Base-by-base conservation (phyloP, 176 grass and related monocot genomes). In the Elymus sibiricus region DNA sequence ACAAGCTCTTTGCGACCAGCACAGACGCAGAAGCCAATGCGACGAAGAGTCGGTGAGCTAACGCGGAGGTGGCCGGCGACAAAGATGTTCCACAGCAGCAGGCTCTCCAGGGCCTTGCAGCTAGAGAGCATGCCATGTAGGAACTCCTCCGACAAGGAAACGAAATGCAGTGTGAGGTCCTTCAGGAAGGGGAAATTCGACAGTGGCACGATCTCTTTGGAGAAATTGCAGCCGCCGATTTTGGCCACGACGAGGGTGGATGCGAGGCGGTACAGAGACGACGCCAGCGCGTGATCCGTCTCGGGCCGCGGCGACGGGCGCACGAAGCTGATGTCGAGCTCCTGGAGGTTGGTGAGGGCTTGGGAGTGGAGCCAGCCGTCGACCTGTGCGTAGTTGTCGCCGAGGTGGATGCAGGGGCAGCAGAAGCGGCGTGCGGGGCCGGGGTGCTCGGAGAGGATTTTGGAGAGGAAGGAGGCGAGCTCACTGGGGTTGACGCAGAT, bases 341-440 rank as follows among this genome's bases (percentile, higher is more conserved):
- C 70, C 70, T 73, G 70, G 70, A 73, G 70, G 70, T 73, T 73
- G 70, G 70, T 26, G 70, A 43, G 70, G 70, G 70, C 2, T 9
- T 11, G 70, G 53, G 53, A 58, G 53, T 3, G 19, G 70, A 73
- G 24, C 70, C 38, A 44, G 70, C 39, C 11, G 70, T 44, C n/a
- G 5, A 73, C 22, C 70, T 15, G 39, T 39, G 39, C 70, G 70
- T 15, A 24, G 38, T 42, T 22, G 39, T 26, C 39, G 39, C 2
- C 38, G n/a, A 73, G 38, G 70, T 25, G 70, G 70, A 73, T 73
- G 70, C 5, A 42, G n/a, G 13, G 38, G 70, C 38, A 73, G 70
- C 5, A 24, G 70, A 73, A 73, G 38, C 70, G 70, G 70, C n/a
- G 39, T 3, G n/a, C 70, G 37, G 70, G 70, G 70, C 39, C 70